Conservation (phyloP, 805 yeast genomes). For the Yarrowia deformans region DNA sequence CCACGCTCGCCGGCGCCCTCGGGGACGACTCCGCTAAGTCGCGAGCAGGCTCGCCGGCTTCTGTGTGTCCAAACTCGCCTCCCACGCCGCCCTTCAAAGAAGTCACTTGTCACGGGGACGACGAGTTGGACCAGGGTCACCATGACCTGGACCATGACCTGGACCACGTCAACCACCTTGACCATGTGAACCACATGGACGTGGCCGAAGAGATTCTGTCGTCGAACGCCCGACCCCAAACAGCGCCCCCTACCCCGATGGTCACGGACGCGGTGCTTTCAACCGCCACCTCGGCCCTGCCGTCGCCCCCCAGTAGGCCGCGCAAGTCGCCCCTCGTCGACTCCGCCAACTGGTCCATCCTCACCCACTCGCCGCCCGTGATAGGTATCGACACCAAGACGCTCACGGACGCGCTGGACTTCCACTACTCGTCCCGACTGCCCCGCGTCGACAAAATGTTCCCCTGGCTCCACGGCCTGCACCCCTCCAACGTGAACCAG, state of each 20-base stretch:
- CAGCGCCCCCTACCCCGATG: slow-evolving; percentile 12
- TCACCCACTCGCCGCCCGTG: slow-evolving; percentile 23
- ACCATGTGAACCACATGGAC: no score
- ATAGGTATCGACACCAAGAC: slow-evolving; percentile 16
- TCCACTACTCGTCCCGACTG: slow-evolving; percentile 50
- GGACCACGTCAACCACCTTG: no score
- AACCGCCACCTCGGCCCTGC: background rate
- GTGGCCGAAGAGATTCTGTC: no score
- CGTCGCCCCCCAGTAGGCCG: slow-evolving; percentile 1
- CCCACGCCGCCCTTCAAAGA: slow-evolving; percentile 37
- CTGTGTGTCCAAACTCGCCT: slow-evolving; percentile 32
- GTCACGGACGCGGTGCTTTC: slow-evolving; percentile 1
- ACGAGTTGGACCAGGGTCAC: no score
- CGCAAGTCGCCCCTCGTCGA: slow-evolving; percentile 15
- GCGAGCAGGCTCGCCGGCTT: slow-evolving; percentile 16
- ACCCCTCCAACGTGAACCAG: slow-evolving; percentile 63
- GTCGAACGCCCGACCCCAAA: background rate
- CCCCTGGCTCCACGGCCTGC: slow-evolving; percentile 91
- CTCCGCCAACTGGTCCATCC: slow-evolving; percentile 37
- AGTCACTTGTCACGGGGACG: background rate
- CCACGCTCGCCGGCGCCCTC: background rate
- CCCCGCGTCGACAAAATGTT: slow-evolving; percentile 76
- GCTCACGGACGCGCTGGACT: slow-evolving; percentile 42
- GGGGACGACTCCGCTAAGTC: slow-evolving; percentile 9
- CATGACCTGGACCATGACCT: no score